These are phyloP conservation scores for Oenanthe javanica DNA, from an alignment of 140 eudicot genomes.

Conservation along the genomic window DNA sequence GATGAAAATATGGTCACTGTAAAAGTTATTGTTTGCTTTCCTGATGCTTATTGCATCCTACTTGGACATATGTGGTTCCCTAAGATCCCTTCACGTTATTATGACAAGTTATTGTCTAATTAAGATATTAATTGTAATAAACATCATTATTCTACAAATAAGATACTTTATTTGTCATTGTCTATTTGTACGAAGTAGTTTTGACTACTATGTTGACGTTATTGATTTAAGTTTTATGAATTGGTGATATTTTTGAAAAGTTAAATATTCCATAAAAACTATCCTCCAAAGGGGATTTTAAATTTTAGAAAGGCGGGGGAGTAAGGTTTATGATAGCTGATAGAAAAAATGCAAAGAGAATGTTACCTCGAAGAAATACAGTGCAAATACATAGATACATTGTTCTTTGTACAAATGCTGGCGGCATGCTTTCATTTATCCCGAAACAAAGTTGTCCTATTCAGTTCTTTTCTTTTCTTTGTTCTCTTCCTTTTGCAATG, in stretches of 20 bases:
- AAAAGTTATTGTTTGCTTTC: neutral
- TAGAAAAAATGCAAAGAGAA: neutral
- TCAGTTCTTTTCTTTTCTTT: neutral
- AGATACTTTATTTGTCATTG: neutral
- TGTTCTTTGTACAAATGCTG: neutral
- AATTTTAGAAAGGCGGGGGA: neutral
- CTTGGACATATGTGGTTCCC: neutral
- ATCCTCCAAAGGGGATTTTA: neutral
- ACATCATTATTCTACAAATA: neutral
- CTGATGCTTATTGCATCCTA: neutral
- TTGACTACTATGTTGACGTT: neutral
- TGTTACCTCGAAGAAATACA: neutral
- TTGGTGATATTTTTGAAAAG: neutral
- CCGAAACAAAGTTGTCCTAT: neutral
- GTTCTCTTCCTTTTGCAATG: neutral
- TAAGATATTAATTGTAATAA: neutral
- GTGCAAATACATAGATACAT: neutral
- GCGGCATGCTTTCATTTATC: neutral
- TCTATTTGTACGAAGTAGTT: no score
- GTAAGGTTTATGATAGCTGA: neutral
- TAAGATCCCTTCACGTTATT: neutral
- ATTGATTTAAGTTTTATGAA: neutral
- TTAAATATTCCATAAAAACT: neutral
- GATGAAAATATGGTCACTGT: neutral
- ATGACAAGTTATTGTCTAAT: neutral